Evolutionary conservation across 2,329 filamentous ascomycete species (phyloP), one percentile per base, ranked within the genome.

Genomic region (Microsporum ferrugineum): DNA sequence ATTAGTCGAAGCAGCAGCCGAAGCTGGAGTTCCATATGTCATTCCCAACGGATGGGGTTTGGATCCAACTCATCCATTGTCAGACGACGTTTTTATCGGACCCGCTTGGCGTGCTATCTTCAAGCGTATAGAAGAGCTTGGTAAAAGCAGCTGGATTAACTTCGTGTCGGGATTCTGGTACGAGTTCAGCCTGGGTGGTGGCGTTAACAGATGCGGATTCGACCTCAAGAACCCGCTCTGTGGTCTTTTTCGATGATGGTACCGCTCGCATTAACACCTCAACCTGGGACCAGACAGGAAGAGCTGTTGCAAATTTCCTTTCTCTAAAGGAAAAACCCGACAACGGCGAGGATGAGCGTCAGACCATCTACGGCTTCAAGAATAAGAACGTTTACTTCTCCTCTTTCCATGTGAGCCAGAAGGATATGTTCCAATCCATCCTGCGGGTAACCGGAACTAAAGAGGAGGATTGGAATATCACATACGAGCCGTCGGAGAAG

Each of bases 391-490:
- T 86, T 1, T 82, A 78, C 65, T 65, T 85, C 8, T 77, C 75
- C 5, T 84, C 81, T 63, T 88, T 87, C 72, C 69, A 73, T 8
- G 65, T 84, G 63, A 82, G 72, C 62, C 86, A 89, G 70, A 77
- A 78, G 8, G 85, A 88, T 7, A 88, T 88, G 75, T 77, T 88
- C 60, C 79, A 80, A 43, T 80, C 79, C n/a, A 71, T 85, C 10
- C 77, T 84, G 66, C 79, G 80, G 0, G 84, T 84, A 2, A 80
- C 81, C 0, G 79, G 79, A 0, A 83, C 80, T 0, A 80, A 73
- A 1, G 81, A 85, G 43, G 72, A 70, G 0, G 85, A 88, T 66
- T 89, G 86, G 86, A 77, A 68, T 1, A 78, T 88, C 60, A 74
- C 68, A 1, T 71, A 78, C 5, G 79, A 84, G 70, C 65, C 70